Evolutionary conservation across 805 yeast species (phyloP).

Genomic region (Candida alai): DNA sequence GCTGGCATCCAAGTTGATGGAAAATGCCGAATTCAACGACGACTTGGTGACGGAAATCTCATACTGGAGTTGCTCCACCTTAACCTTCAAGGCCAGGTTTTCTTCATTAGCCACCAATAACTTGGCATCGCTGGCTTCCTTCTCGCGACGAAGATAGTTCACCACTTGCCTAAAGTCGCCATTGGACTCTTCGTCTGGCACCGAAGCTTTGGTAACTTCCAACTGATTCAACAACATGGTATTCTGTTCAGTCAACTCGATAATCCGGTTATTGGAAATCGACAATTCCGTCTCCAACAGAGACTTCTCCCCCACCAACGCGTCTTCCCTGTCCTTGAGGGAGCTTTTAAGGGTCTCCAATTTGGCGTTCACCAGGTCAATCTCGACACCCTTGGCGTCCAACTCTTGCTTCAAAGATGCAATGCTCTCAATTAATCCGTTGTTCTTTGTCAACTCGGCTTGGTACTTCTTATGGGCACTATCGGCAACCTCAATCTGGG

Average conservation of each 20-base stretch:
- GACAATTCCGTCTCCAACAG: conserved; percentile 33
- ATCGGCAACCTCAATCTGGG: conserved; percentile 44
- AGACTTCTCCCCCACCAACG: conserved; percentile 18
- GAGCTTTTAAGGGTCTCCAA: conserved; percentile 10
- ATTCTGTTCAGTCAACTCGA: conserved; percentile 66
- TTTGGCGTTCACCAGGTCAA: conserved; percentile 10
- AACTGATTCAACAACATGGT: conserved; percentile 64
- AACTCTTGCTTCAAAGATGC: conserved; percentile 16
- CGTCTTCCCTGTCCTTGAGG: conserved; percentile 16
- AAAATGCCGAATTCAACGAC: conserved; percentile 18
- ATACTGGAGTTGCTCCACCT: conserved; percentile 41
- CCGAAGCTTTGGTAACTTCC: conserved; percentile 31
- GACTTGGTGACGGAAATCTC: conserved; percentile 46
- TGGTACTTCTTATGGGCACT: conserved; percentile 55
- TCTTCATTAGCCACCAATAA: conserved; percentile 42
- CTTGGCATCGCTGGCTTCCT: conserved; percentile 64
- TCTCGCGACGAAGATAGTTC: conserved; percentile 65
- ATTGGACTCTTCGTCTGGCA: conserved; percentile 11
- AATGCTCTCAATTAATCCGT: conserved; percentile 41
- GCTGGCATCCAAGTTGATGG: conserved; percentile 22
- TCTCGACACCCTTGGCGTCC: conserved; percentile 13
- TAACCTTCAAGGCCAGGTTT: conserved; percentile 47
- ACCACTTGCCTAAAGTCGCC: conserved; percentile 47
- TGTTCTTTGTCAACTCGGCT: conserved; percentile 51
- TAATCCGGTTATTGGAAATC: conserved; percentile 40